Evolutionary conservation across 2,329 filamentous ascomycete genomes (phyloP), one percentile per base, ranked within the genome.

Genomic region (Alternaria rosae): DNA sequence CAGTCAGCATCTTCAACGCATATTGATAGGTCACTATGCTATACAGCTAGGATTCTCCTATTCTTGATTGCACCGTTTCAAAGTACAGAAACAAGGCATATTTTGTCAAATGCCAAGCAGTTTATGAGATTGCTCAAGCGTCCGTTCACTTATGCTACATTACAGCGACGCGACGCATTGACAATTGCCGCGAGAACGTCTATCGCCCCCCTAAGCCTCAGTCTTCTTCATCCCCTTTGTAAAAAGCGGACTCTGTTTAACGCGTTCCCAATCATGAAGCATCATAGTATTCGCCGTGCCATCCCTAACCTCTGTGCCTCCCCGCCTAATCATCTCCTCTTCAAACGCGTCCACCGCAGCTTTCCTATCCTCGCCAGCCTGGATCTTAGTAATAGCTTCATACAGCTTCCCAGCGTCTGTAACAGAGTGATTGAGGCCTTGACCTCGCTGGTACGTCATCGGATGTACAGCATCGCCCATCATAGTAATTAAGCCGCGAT

Each of bases 361-460:
- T 21, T 61, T 68, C 57, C 75, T 68, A 25, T 71, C 56, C 12
- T 57, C 64, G 3, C 74, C 68, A 6, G 70, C 57, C n/a, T 63
- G 38, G 8, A 77, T 66, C 38, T 67, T 64, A 11, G 74, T 45
- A 17, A 81, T 63, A 2, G 73, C 68, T 65, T 77, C 71, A 41
- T 79, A 72, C 9, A 85, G 62, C 58, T 80, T 79, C 1, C 73
- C 77, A 5, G 79, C 81, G 61, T 85, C 83, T 1, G 78, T 78
- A 10, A 85, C 73, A 3, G 79, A 79, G 60, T 84, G 82, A 62
- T 85, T 85, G n/a, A 85, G 75, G 0, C 82, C 83, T 68, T 85
- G 82, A 0, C 82, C 83, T 21, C 83, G 78, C 67, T 85, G 78
- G 50, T 77, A 79, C 4, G 78, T 80, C 79, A 82, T 82, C 1